Percentiles rank a stretch among this genome's conserved stretches.
Evolutionary conservation across 2,329 filamentous ascomycete species (phyloP).

Genomic region (Xylaria multiplex): DNA sequence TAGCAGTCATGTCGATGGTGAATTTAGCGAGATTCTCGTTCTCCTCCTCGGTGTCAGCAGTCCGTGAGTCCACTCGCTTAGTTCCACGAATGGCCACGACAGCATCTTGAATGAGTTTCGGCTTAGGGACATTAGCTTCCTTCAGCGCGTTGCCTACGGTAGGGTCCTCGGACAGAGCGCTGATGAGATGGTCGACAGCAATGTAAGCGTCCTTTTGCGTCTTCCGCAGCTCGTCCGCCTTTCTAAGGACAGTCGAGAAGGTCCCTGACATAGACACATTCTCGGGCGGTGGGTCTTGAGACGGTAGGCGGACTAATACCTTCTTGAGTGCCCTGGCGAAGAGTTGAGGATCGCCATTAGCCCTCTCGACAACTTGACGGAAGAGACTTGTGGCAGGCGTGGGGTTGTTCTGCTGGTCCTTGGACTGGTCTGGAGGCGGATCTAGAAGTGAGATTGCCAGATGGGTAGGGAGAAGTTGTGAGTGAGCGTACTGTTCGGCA

Average conservation of each 20-base stretch:
- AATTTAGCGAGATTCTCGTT: slow-evolving; percentile 98
- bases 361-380: slow-evolving; percentile 91
- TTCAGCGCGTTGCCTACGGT: slow-evolving; percentile 78
- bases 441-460: slow-evolving; percentile 85
- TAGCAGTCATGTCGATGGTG: slow-evolving; percentile 96
- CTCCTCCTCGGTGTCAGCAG: slow-evolving; percentile 90
- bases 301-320: slow-evolving; percentile 86
- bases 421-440: slow-evolving; percentile 78
- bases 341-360: slow-evolving; percentile 89
- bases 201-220: slow-evolving; percentile 98
- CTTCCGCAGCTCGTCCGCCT: slow-evolving; percentile 89
- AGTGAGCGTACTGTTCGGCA: slow-evolving; percentile 89
- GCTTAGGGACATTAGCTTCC: slow-evolving; percentile 90
- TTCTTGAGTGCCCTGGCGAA: slow-evolving; percentile 94
- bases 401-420: slow-evolving; percentile 82
- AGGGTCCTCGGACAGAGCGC: slow-evolving; percentile 81
- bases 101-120: slow-evolving; percentile 90
- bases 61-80: slow-evolving; percentile 93
- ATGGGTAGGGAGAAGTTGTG: slow-evolving; percentile 89
- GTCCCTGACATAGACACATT: slow-evolving; percentile 82
- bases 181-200: slow-evolving; percentile 93
- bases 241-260: slow-evolving; percentile 83
- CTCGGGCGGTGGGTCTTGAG: slow-evolving; percentile 94
- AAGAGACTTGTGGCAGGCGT: slow-evolving; percentile 80
- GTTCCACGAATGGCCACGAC: slow-evolving; percentile 92